Evolutionary conservation across 2,329 filamentous ascomycete species (phyloP).

Genomic region (Coniochaeta pulveracea): DNA sequence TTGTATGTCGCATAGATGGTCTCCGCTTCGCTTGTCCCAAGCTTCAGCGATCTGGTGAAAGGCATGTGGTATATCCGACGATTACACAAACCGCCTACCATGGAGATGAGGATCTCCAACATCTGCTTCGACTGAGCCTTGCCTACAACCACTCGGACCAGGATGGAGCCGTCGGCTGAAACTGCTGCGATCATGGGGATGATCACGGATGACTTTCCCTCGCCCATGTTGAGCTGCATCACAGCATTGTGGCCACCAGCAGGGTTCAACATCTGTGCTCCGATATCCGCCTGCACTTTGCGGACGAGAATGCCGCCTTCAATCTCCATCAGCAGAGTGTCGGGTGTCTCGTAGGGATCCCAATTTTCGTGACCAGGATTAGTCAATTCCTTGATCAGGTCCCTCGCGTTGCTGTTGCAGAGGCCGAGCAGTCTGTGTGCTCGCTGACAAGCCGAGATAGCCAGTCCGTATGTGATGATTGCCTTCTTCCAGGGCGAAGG

Average conservation of each 20-base stretch:
- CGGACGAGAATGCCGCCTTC: conserved; percentile 53
- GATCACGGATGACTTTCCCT: conserved; percentile 61
- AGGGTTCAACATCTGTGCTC: conserved; percentile 39
- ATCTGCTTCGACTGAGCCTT: conserved; percentile 53
- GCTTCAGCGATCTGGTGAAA: conserved; percentile 38
- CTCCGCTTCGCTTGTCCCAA: conserved; percentile 18
- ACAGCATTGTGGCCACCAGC: conserved; percentile 31
- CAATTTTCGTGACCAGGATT: conserved; percentile 47
- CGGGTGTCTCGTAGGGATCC: conserved; percentile 37
- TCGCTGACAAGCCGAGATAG: conserved; percentile 27
- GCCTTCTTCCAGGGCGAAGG: conserved; percentile 9
- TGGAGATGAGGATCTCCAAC: conserved; percentile 39
- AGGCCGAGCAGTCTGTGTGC: conserved; percentile 25
- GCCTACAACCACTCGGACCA: conserved; percentile 48
- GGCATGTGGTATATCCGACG: conserved; percentile 45
- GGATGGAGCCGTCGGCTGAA: conserved; percentile 34
- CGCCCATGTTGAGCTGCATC: conserved; percentile 62
- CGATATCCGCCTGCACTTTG: conserved; percentile 45
- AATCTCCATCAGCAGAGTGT: conserved; percentile 53
- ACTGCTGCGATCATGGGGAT: conserved; percentile 48
- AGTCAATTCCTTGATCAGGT: conserved; percentile 27
- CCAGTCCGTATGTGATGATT: conserved; percentile 27
- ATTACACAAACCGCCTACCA: conserved; percentile 43
- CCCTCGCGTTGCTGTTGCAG: conserved; percentile 12
- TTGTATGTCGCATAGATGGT: conserved; percentile 25